These are phyloP conservation scores for Chiua sp. DNA, from an alignment of 1,284 basidiomycete genomes.

Conservation along the genomic window DNA sequence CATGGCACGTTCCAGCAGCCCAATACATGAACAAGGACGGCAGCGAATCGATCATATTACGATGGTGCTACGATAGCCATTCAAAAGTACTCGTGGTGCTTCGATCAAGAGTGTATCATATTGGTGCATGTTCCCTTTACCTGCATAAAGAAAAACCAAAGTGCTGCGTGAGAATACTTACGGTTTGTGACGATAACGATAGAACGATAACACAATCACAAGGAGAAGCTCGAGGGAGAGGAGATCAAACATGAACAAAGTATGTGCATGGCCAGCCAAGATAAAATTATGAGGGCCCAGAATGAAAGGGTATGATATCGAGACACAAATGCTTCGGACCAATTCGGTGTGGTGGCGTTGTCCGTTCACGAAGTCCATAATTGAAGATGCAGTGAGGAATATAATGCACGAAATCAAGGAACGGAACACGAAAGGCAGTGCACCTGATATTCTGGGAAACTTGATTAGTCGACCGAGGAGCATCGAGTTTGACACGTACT, in stretches of 20 bases:
- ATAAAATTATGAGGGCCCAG: conserved; percentile 23
- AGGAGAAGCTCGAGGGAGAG: conserved; percentile 7
- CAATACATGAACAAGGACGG: background rate
- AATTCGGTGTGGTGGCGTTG: conserved; percentile 10
- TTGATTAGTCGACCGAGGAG: conserved; percentile 2
- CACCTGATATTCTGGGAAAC: conserved; percentile 16
- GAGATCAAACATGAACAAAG: conserved; percentile 17
- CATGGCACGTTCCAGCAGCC: no score
- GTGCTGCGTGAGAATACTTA: conserved; percentile 16
- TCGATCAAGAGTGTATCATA: conserved; percentile 16
- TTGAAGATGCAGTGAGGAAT: conserved; percentile 32
- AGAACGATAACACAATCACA: conserved; percentile 26
- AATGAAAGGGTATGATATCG: conserved; percentile 32
- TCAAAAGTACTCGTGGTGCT: conserved; percentile 27
- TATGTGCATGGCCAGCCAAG: conserved; percentile 41
- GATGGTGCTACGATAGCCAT: conserved; percentile 30
- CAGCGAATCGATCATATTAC: conserved; percentile 26
- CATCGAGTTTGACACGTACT: conserved; percentile 18
- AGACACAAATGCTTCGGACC: conserved; percentile 26
- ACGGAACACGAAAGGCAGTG: conserved; percentile 23
- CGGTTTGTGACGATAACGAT: conserved; percentile 12
- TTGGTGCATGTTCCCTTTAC: conserved; percentile 32
- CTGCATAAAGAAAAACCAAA: conserved; percentile 34
- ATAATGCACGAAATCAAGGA: conserved; percentile 28
- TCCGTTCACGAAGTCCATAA: conserved; percentile 25